Evolutionary conservation across 768 basidiomycete genomes (phyloP), one percentile per base, ranked within the genome.

Genomic region (Mycena latifolia): DNA sequence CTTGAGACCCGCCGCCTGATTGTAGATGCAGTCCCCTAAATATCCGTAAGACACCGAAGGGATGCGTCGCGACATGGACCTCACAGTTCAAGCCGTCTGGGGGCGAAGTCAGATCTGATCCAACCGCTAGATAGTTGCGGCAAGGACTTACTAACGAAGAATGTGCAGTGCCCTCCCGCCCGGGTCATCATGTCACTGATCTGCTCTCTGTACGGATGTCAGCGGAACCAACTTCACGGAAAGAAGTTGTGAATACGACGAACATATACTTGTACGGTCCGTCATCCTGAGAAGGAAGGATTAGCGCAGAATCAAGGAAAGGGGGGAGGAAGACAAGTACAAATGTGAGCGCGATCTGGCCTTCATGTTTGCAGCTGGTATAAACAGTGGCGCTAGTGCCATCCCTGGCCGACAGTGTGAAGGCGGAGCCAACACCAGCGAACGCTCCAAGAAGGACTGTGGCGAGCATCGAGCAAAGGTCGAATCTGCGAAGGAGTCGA

Each of bases 1-100:
- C 59, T 74, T 71, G 57, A 78, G 72, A 24, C 74, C 55, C 2
- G 74, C 74, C 31, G 67, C 72, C 15, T 74, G 75, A 31, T 67
- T 71, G 61, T 81, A 79, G 22, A 81, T 78, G 58, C 80, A 79
- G 22, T 71, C 76, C 39, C 61, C 78, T 79, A 10, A 4, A 18
- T 22, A 25, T 22, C 12, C 22, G 35, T 55, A 29, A 45, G 18
- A 51, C 37, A 8, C 22, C 1, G 28, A 3, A 6, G 7, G 8
- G 29, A 45, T 3, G 39, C 28, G 51, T 31, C 22, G 22, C 3
- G 22, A 22, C 2, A 4, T 28, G 17, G n/a, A 33, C 11, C 43
- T 28, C 41, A 61, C 59, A 61, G 28, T 61, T 61, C 5, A 33
- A 9, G 31, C 56, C 56, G 24, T 58, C 56, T 58, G 24, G 11